These are phyloP conservation scores for Raphanus raphanistrum DNA, from an alignment of 345 rosid genomes.

Conservation along the genomic window DNA sequence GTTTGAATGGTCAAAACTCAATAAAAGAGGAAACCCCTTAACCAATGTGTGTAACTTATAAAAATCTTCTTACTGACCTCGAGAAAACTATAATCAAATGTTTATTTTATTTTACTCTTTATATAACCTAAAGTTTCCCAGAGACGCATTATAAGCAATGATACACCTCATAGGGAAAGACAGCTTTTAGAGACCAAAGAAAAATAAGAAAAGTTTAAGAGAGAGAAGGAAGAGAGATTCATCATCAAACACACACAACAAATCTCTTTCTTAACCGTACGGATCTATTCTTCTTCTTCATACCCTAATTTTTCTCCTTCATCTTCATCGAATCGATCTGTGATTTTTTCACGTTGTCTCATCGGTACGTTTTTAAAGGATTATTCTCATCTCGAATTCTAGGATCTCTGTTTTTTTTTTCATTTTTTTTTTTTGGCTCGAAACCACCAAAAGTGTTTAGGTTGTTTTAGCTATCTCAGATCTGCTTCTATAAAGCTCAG, in stretches of 20 bases:
- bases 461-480: conserved; percentile 27
- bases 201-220: not conserved
- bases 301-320: not conserved
- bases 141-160: conserved; percentile 21
- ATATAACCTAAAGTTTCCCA: too few species aligned
- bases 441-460: not conserved
- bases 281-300: not conserved
- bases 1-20: conserved; percentile 39
- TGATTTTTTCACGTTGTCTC: not conserved
- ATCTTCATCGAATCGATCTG: conserved; percentile 32
- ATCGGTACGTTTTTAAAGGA: conserved; percentile 3
- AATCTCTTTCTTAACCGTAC: conserved; percentile 19
- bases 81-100: not conserved
- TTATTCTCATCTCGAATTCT: not conserved
- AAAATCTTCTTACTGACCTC: conserved; percentile 3
- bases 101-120: too few species aligned
- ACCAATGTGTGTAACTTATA: conserved; percentile 16
- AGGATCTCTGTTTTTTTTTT: not conserved
- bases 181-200: not conserved
- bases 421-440: not conserved
- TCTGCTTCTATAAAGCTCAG: conserved; percentile 12
- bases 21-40: conserved; percentile 8
- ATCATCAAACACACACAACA: conserved; percentile 16
- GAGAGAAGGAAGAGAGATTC: not conserved
- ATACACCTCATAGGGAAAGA: conserved; percentile 14